Base-by-base conservation (phyloP, 2,329 filamentous ascomycete genomes). In the Talaromyces sp. region DNA sequence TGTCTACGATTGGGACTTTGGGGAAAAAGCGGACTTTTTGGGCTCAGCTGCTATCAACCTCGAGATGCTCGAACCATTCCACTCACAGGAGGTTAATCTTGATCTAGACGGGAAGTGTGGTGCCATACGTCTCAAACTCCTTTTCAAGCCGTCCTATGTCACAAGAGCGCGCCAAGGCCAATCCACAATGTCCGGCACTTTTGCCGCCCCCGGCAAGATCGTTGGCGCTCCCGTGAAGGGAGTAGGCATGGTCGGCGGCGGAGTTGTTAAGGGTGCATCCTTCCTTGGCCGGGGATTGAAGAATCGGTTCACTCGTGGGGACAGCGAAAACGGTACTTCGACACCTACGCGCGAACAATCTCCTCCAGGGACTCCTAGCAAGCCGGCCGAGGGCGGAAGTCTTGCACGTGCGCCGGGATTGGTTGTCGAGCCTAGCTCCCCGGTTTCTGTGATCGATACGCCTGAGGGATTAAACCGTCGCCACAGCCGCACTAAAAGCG, bases 221-320 rank as follows among this genome's bases (percentile, higher is more conserved):
- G 89, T 97, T 28, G 93, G 93, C 37, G 94, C 88, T 17, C 95
- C 94, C n/a, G 87, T 99, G 74, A 97, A 97, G 77, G 92, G 91
- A 33, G 86, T 89, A 36, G 89, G 89, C 31, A 88, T 86, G 58
- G 87, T 88, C 37, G 92, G 91, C 37, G 89, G 90, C 59, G 87
- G 89, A 37, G 91, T 97, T 35, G 86, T 90, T 63, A 95, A 89
- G 72, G 93, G 91, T 46, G 94, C 91, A 5, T 92, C 89, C 0
- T 97, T 97, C 80, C 80, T 99, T 63, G 89, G 89, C 64, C 89
- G 90, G 61, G 90, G 91, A 17, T 86, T 97, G 74, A 88, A 87
- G 63, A 67, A 65, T 17, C 70, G 71, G 21, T 64, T 72, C 57
- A 84, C 84, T 54, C 68, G 71, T 31, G 67, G 70, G 35, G 68